Evolutionary conservation across 2,329 filamentous ascomycete species (phyloP).

Genomic region (Basipetospora chlamydospora): DNA sequence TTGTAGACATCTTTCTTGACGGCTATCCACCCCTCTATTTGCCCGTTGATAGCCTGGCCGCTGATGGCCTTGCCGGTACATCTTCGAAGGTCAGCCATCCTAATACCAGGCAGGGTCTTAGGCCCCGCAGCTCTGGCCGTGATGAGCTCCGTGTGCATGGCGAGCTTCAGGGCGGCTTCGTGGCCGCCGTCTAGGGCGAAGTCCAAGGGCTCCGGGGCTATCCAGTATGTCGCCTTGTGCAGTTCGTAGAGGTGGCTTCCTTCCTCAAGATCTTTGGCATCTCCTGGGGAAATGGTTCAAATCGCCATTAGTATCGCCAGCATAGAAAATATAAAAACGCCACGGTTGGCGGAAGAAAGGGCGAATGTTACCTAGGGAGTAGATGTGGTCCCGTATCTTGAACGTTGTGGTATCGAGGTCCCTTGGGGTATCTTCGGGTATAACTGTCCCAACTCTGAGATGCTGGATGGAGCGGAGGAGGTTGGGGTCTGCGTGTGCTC

Average conservation of each 20-base stretch:
- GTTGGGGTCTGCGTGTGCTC: neutral
- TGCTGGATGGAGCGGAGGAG: neutral
- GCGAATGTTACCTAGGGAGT: constrained; percentile 4
- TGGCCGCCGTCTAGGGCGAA: neutral
- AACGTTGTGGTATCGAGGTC: too few relatives aligned
- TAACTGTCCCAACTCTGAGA: neutral
- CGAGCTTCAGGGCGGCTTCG: constrained; percentile 4
- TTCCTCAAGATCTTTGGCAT: neutral
- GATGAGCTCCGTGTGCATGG: constrained; percentile 4
- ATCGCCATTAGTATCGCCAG: too few relatives aligned
- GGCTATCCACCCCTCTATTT: constrained; percentile 5
- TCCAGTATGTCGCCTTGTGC: neutral
- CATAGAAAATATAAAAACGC: too few relatives aligned
- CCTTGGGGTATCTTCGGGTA: too few relatives aligned
- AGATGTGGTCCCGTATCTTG: constrained; percentile 1
- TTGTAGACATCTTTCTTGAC: constrained; percentile 7
- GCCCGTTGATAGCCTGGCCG: neutral
- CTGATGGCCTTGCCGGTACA: too few relatives aligned
- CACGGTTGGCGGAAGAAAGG: too few relatives aligned
- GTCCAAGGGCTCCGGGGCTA: neutral
- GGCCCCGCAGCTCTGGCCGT: neutral
- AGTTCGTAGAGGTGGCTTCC: neutral
- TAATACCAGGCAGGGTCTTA: neutral
- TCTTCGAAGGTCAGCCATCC: neutral
- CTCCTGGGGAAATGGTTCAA: neutral